A percentile compares a stretch with the other conserved stretches of the same genome.
Conservation (phyloP, 257 asterid genomes). For the Solanum pimpinellifolium region DNA sequence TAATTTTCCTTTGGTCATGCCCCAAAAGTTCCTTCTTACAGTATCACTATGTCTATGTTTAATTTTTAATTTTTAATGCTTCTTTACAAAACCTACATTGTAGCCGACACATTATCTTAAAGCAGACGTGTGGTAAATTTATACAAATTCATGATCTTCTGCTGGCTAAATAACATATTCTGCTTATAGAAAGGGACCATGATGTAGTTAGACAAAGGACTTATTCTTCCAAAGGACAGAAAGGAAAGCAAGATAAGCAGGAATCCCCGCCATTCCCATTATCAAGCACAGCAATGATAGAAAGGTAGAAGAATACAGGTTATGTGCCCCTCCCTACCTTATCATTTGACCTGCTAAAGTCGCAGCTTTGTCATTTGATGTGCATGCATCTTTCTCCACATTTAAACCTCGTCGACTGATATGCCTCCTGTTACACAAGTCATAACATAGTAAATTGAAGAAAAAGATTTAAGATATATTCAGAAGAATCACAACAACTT, state of each 20-base stretch:
- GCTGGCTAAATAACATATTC: background rate
- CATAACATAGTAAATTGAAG: background rate
- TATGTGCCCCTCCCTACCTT: conserved; percentile 35
- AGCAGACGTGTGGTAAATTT: background rate
- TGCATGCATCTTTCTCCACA: conserved; percentile 28
- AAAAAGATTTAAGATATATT: background rate
- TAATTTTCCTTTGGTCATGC: background rate
- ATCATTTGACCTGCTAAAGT: conserved; percentile 39
- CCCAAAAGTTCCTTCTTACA: background rate
- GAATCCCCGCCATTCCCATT: background rate
- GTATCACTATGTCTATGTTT: background rate
- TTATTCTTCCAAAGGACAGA: background rate
- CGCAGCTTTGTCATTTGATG: conserved; percentile 43
- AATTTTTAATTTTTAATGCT: background rate
- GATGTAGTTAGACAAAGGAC: background rate
- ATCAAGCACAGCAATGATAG: background rate
- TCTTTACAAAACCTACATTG: background rate
- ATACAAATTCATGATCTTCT: background rate
- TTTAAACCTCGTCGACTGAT: conserved; percentile 23
- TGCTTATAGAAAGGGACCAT: background rate
- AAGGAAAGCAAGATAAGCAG: background rate
- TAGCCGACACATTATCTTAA: background rate
- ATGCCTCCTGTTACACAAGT: conserved; percentile 38
- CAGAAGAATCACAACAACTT: background rate
- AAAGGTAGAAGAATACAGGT: background rate